A percentile compares a stretch with the other conserved stretches of the same genome.
Conservation (phyloP, 805 yeast species). For the Yarrowia sp. region DNA sequence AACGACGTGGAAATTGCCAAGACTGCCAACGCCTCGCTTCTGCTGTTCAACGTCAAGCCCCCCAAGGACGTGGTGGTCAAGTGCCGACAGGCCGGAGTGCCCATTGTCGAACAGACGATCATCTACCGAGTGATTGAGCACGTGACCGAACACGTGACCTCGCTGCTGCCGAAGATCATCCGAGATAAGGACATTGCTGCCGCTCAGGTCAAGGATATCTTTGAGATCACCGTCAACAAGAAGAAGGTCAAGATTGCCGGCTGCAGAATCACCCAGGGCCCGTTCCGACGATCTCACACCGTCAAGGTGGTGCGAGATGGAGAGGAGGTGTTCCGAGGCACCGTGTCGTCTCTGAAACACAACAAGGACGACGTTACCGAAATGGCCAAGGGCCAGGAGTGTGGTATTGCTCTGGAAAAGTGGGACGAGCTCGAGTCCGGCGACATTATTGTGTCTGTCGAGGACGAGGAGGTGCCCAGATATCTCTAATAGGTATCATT, state of each 20-base stretch:
- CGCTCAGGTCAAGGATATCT: slow-evolving; percentile 72
- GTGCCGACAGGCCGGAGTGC: slow-evolving; percentile 65
- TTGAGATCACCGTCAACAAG: slow-evolving; percentile 64
- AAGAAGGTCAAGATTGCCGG: slow-evolving; percentile 78
- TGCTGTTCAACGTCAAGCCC: slow-evolving; percentile 77
- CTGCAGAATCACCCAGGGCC: slow-evolving; percentile 77
- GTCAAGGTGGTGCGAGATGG: slow-evolving; percentile 64
- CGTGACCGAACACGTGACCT: slow-evolving; percentile 69
- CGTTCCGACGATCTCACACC: slow-evolving; percentile 62
- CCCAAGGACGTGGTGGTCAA: slow-evolving; percentile 67
- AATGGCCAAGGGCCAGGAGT: slow-evolving; percentile 85
- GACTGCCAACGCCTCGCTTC: slow-evolving; percentile 71
- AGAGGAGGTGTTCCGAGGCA: slow-evolving; percentile 60
- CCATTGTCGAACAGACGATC: slow-evolving; percentile 70
- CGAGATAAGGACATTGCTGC: slow-evolving; percentile 72
- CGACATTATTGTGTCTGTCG: slow-evolving; percentile 76
- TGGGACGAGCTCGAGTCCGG: slow-evolving; percentile 78
- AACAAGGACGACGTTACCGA: slow-evolving; percentile 79
- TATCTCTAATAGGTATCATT: slow-evolving; percentile 47
- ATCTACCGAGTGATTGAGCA: slow-evolving; percentile 89
- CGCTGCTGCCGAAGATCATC: slow-evolving; percentile 66
- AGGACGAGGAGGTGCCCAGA: slow-evolving; percentile 66
- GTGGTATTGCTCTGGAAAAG: slow-evolving; percentile 76
- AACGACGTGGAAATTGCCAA: slow-evolving; percentile 72
- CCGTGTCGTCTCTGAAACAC: slow-evolving; percentile 75